Conservation (phyloP, 2,329 filamentous ascomycete species). For the Emergomyces africanus region DNA sequence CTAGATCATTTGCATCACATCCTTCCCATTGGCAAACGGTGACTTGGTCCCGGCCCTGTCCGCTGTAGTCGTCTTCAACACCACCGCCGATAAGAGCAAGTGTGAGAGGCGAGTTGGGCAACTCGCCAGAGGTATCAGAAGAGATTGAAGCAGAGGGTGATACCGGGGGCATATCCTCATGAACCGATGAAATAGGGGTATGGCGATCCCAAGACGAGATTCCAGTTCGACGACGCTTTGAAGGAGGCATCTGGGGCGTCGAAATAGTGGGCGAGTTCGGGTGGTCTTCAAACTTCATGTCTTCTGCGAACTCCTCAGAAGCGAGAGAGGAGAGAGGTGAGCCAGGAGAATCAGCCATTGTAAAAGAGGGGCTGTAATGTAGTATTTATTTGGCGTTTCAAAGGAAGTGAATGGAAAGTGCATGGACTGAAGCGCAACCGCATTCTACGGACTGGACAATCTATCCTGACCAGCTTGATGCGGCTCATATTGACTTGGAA, state of each 20-base stretch:
- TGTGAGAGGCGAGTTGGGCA: conserved; percentile 56
- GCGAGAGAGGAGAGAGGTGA: conserved; percentile 54
- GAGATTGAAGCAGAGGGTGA: conserved; percentile 60
- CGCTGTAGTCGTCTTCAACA: conserved; percentile 52
- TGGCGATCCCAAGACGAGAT: conserved; percentile 35
- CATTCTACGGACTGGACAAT: too few relatives aligned
- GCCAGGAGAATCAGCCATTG: conserved; percentile 43
- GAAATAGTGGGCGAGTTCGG: conserved; percentile 27
- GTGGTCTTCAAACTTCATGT: conserved; percentile 40
- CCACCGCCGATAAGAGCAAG: conserved; percentile 27
- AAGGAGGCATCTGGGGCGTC: conserved; percentile 29
- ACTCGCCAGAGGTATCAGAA: conserved; percentile 78
- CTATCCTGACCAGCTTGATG: background rate
- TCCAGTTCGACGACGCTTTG: conserved; percentile 37
- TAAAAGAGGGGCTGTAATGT: background rate
- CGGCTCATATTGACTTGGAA: too few relatives aligned
- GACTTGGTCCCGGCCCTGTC: conserved; percentile 59
- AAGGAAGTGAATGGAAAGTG: background rate
- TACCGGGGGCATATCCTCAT: conserved; percentile 29
- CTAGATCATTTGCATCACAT: conserved; percentile 56
- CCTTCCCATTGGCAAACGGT: conserved; percentile 68
- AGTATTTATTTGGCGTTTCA: background rate
- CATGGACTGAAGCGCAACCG: background rate
- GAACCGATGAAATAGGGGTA: conserved; percentile 35
- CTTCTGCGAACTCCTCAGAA: conserved; percentile 50